Conservation (phyloP, 2,329 filamentous ascomycete genomes). For the Bimuria novae-zelandiae region DNA sequence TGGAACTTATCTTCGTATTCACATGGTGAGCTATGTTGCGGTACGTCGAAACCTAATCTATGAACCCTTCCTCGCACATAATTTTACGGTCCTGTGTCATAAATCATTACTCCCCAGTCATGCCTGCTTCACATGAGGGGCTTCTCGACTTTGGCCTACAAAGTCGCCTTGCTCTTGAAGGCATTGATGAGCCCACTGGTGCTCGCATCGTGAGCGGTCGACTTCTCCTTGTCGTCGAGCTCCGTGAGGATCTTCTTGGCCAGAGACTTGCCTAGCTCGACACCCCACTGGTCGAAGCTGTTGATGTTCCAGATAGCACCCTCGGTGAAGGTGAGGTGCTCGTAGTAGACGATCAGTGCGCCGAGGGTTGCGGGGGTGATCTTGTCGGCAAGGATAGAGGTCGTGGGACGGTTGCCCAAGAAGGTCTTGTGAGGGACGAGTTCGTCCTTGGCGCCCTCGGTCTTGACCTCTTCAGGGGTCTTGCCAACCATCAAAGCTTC, state of each 20-base stretch:
- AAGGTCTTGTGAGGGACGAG: conserved; percentile 99
- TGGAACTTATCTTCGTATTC: neutral
- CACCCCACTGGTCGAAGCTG: conserved; percentile 99
- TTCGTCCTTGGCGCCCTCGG: conserved; percentile 72
- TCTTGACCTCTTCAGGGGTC: conserved; percentile 77
- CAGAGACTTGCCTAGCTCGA: conserved; percentile 94
- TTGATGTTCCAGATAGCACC: conserved; percentile 99
- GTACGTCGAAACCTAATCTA: conserved; percentile 1
- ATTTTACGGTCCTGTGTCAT: conserved; percentile 7
- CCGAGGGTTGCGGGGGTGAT: conserved; percentile 94
- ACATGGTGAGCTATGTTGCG: too few species aligned
- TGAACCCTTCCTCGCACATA: neutral
- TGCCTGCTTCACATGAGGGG: conserved; percentile 4
- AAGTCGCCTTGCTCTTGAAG: conserved; percentile 77
- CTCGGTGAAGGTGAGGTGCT: conserved; percentile 97
- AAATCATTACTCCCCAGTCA: conserved; percentile 1
- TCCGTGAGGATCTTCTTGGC: conserved; percentile 74
- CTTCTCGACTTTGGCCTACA: conserved; percentile 23
- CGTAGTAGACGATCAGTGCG: conserved; percentile 97
- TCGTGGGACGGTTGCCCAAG: conserved; percentile 95
- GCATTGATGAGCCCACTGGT: conserved; percentile 88
- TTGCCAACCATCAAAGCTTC: conserved; percentile 92
- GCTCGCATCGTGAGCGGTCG: conserved; percentile 78
- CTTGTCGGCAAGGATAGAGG: conserved; percentile 87
- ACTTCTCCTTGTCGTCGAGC: conserved; percentile 76